Percentiles rank a stretch among this genome's conserved stretches.
Evolutionary conservation across 192 early-diverging fungal genomes (phyloP).

Genomic region (Coemansia sp.): DNA sequence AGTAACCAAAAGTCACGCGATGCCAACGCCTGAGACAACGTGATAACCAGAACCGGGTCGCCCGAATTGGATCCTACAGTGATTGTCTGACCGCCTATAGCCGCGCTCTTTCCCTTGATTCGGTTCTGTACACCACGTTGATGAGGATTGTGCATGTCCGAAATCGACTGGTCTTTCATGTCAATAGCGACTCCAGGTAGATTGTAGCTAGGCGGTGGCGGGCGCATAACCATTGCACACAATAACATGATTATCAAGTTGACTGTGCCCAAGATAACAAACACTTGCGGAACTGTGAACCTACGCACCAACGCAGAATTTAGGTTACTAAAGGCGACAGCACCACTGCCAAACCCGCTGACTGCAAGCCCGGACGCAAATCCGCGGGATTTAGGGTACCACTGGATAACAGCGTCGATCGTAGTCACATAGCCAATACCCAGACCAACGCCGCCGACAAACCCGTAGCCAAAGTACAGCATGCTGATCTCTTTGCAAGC

Average conservation of each 20-base stretch:
- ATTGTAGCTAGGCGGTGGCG: conserved; percentile 63
- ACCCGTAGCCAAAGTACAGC: conserved; percentile 73
- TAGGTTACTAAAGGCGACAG: conserved; percentile 69
- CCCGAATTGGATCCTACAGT: conserved; percentile 59
- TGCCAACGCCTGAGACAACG: conserved; percentile 60
- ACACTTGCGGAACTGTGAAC: conserved; percentile 65
- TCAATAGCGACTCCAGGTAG: conserved; percentile 61
- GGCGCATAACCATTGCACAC: conserved; percentile 63
- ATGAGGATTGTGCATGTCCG: conserved; percentile 35
- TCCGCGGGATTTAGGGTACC: conserved; percentile 77
- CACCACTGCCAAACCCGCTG: conserved; percentile 76
- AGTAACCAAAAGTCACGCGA: conserved; percentile 64
- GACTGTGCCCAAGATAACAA: conserved; percentile 64
- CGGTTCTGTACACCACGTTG: conserved; percentile 45
- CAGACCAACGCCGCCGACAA: conserved; percentile 70
- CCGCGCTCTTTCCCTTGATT: conserved; percentile 52
- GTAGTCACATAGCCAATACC: conserved; percentile 78
- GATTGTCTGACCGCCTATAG: conserved; percentile 47
- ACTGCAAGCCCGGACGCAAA: conserved; percentile 76
- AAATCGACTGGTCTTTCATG: conserved; percentile 45
- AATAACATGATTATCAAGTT: conserved; percentile 69
- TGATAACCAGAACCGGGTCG: conserved; percentile 57
- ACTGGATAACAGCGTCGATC: conserved; percentile 75
- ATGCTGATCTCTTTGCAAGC: conserved; percentile 62
- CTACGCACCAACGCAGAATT: conserved; percentile 58